Evolutionary conservation across 352 stramenopile genomes (phyloP).

Genomic region (Phytophthora idaei): DNA sequence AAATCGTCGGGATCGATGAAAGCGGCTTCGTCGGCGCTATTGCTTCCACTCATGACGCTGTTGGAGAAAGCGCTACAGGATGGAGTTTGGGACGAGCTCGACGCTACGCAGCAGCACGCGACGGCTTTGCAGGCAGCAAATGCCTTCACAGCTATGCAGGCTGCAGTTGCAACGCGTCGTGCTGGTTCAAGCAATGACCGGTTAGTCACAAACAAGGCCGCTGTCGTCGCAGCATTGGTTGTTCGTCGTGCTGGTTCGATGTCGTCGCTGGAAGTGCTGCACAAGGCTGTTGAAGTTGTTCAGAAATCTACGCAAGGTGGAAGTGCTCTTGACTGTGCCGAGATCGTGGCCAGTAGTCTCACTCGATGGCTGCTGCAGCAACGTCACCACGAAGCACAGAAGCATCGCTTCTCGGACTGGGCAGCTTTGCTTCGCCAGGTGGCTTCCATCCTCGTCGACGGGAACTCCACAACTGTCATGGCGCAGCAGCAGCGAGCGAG

Average conservation of each 20-base stretch:
- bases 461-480: background rate
- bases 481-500: conserved; percentile 25
- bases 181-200: conserved; percentile 17
- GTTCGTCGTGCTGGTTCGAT: conserved; percentile 35
- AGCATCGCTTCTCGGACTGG: conserved; percentile 57
- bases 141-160: conserved; percentile 46
- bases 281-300: conserved; percentile 33
- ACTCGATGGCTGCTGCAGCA: conserved; percentile 44
- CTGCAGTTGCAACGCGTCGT: conserved; percentile 7
- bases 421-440: conserved; percentile 42
- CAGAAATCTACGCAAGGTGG: conserved; percentile 1
- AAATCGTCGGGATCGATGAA: conserved; percentile 21
- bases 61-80: conserved; percentile 32
- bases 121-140: conserved; percentile 45
- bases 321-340: conserved; percentile 37
- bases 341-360: conserved; percentile 43
- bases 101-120: conserved; percentile 43
- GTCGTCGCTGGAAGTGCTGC: conserved; percentile 49
- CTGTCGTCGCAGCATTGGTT: conserved; percentile 34
- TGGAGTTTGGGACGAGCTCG: conserved; percentile 38
- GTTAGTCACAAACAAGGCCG: conserved; percentile 26
- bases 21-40: conserved; percentile 26
- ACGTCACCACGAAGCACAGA: conserved; percentile 51
- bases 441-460: conserved; percentile 34
- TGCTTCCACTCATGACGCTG: conserved; percentile 50